Conservation (phyloP, 306 rosid genomes). For the Dryas alaskensis region DNA sequence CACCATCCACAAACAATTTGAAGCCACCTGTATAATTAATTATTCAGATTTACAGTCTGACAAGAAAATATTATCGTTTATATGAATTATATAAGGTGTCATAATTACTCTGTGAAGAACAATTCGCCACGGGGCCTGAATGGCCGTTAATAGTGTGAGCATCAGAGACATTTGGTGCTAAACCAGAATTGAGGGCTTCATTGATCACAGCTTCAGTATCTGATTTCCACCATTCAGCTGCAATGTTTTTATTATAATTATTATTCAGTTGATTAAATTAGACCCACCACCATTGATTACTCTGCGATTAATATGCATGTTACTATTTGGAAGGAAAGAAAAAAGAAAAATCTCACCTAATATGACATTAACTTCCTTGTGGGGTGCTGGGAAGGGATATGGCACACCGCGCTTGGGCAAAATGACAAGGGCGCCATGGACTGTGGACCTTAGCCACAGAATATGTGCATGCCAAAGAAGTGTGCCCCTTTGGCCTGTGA, state of each 20-base stretch:
- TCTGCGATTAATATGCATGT: not conserved
- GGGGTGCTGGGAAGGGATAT: conserved; percentile 80
- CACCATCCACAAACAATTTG: conserved; percentile 55
- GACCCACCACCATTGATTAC: not conserved
- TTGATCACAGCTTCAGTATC: conserved; percentile 82
- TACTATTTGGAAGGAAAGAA: not conserved
- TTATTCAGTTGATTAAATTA: not conserved
- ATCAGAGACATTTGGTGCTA: conserved; percentile 88
- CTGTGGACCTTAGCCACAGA: conserved; percentile 80
- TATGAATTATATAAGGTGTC: no score
- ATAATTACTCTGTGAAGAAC: conserved; percentile 49
- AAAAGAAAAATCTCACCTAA: conserved; percentile 45
- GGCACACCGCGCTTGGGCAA: conserved; percentile 86
- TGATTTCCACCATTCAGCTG: conserved; percentile 98
- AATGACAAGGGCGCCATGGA: conserved; percentile 78
- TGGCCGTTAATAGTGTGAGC: conserved; percentile 89
- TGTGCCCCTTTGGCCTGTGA: conserved; percentile 91
- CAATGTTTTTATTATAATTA: not conserved
- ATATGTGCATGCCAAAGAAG: conserved; percentile 90
- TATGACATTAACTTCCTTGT: conserved; percentile 64
- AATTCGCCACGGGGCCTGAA: conserved; percentile 60
- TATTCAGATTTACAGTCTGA: not conserved
- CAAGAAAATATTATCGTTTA: no score
- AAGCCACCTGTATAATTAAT: conserved; percentile 40
- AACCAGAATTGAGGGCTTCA: conserved; percentile 71